These are phyloP conservation scores for Bruguiera gymnorhiza DNA, from an alignment of 345 rosid genomes.

Conservation along the genomic window DNA sequence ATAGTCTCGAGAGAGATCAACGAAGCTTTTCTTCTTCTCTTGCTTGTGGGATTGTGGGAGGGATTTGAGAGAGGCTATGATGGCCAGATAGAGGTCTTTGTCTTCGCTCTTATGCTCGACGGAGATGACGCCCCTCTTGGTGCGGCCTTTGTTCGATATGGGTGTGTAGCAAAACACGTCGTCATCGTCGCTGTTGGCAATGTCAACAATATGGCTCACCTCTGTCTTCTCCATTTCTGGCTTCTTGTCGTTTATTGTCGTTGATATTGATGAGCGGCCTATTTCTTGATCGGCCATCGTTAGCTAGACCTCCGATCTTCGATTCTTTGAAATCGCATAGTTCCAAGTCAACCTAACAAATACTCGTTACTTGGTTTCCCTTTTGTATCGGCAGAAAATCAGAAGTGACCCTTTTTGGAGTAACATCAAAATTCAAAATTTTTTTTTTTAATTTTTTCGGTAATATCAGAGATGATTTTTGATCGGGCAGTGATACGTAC, in stretches of 20 bases:
- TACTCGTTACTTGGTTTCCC: too few species aligned
- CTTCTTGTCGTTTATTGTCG: neutral
- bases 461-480: too few species aligned
- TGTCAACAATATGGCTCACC: constrained; percentile 13
- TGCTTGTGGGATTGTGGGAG: too few species aligned
- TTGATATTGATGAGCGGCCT: neutral
- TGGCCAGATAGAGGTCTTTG: constrained; percentile 27
- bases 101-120: constrained; percentile 38
- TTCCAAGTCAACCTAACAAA: too few species aligned
- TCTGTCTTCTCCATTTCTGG: neutral
- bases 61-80: constrained; percentile 21
- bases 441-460: too few species aligned
- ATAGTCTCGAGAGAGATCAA: neutral
- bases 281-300: too few species aligned
- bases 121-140: constrained; percentile 31
- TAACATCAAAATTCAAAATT: too few species aligned
- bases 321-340: too few species aligned
- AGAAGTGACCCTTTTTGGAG: too few species aligned
- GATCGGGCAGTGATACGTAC: too few species aligned
- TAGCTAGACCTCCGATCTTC: too few species aligned
- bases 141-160: constrained; percentile 24
- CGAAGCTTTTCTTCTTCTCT: neutral
- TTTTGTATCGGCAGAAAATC: too few species aligned
- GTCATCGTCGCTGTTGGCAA: neutral
- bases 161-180: constrained; percentile 4